A percentile compares a stretch with the other conserved stretches of the same genome.
Conservation (phyloP, 106 monocot species). For the Amphibolis antarctica region DNA sequence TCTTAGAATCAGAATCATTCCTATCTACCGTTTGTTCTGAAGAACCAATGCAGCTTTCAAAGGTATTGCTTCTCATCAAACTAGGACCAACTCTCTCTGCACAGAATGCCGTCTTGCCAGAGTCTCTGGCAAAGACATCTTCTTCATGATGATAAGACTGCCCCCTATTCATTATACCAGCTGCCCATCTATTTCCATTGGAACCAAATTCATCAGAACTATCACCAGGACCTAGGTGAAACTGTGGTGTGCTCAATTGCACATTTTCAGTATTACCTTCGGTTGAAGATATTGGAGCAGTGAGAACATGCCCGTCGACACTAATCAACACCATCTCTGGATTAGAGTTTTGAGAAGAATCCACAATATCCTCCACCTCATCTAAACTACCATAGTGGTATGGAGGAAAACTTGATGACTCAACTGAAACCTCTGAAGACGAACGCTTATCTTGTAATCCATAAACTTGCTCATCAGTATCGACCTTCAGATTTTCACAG, state of each 20-base stretch:
- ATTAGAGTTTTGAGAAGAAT: conserved; percentile 45
- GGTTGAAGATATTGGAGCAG: conserved; percentile 61
- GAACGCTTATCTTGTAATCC: conserved; percentile 19
- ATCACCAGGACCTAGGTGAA: conserved; percentile 86
- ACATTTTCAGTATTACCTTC: conserved; percentile 42
- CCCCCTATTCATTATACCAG: conserved; percentile 19
- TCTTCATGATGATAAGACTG: conserved; percentile 14
- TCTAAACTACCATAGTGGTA: conserved; percentile 71
- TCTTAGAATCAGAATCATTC: conserved; percentile 25
- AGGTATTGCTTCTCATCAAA: conserved; percentile 38
- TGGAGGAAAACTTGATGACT: conserved; percentile 23
- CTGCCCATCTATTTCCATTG: conserved; percentile 41
- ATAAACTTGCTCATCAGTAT: conserved; percentile 13
- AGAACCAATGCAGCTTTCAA: conserved; percentile 43
- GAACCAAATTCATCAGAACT: conserved; percentile 44
- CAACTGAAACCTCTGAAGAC: conserved; percentile 13
- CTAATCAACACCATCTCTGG: conserved; percentile 87
- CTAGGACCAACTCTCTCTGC: conserved; percentile 8
- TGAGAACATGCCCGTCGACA: conserved; percentile 94
- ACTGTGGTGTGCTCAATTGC: conserved; percentile 64
- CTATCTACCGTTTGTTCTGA: conserved; percentile 35
- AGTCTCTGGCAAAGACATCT: not conserved
- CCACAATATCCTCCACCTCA: conserved; percentile 64
- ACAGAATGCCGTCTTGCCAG: conserved; percentile 3
- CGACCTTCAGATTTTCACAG: conserved; percentile 11